Evolutionary conservation across 1,284 basidiomycete genomes (phyloP), one percentile per base, ranked within the genome.

Genomic region (Takashimella tepidaria): DNA sequence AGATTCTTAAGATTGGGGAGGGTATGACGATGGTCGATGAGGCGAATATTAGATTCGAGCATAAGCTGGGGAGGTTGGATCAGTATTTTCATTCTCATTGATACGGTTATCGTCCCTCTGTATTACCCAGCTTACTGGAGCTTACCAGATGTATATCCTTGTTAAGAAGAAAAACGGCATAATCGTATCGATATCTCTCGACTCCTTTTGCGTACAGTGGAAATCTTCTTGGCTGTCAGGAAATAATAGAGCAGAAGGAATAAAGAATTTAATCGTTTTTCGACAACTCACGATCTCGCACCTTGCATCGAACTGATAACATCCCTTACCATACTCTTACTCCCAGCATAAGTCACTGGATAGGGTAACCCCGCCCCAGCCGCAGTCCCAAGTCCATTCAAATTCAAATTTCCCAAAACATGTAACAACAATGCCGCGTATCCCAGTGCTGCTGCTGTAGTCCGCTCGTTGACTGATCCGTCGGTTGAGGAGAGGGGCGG

Each of bases 131-230:
- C 53, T 20, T 55, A 54, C 46, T 50, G 2, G 4, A 11, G 67
- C 83, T 63, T 63, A 92, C 91, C 81, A 92, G 80, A 77, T 98
- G 95, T 60, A 98, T 92, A 72, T 99, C 81, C 77, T 98, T 99
- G 79, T 98, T 98, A 40, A 98, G 79, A 46, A 98, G 76, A 71
- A 96, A 98, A 3, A 98, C 92, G 8, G 87, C 96, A 76, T 98
- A 99, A 72, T 98, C 95, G 72, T 96, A 99, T 24, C 96, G 82
- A 75, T 98, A 98, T 41, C 86, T 85, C 72, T 98, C 96, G 53
- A 97, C 92, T 10, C 92, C 92, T 74, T 85, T 89, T 0, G 88
- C 87, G 70, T 92, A 98, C 31, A 99, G 78, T 10, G 95, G 93
- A 72, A 96, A 97, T 80, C 91, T n/a, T n/a, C n/a, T n/a, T 92